Evolutionary conservation across 2,329 filamentous ascomycete species (phyloP), one percentile per base, ranked within the genome.

Genomic region (Fusarium sublunatum): DNA sequence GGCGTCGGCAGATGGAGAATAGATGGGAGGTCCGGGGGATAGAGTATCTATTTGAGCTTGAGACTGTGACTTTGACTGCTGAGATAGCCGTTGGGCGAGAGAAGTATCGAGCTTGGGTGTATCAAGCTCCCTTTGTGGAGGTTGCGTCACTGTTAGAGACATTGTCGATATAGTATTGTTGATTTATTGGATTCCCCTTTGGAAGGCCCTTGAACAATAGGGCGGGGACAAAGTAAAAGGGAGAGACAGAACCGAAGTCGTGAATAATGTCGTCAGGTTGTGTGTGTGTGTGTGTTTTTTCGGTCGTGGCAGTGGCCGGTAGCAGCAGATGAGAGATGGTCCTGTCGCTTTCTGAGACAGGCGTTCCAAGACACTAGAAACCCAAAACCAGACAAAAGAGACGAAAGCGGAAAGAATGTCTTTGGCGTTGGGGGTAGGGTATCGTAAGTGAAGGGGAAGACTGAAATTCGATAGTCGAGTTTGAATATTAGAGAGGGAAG

Each of bases 21-120:
- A 71, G 29, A 69, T 61, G 12, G 68, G 58, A 53, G 68, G 68
- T 36, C 68, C 69, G 55, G 58, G 53, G 66, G 68, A 68, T 57
- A 70, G 58, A 15, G 68, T 49, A 52, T 70, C 66, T 70, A 70
- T 70, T 64, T 68, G 58, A 68, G 64, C 36, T 61, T 53, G 57
- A 22, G 48, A 22, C 39, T 58, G 53, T 55, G 61, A 19, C 39
- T 54, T 50, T 55, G 61, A 59, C 24, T 65, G 65, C 43, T 62
- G 50, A 28, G 47, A 49, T 55, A 48, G 49, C 52, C 55, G 58
- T 54, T 57, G 56, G 12, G 59, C 51, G 46, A 62, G 49, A 58
- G 55, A 56, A 47, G 51, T 66, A 47, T 65, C 62, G 41, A 66
- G 62, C 34, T 52, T 66, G 25, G 62, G 62, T 39, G 62, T 53